Evolutionary conservation across 331 rosid genomes (phyloP), one percentile per base, ranked within the genome.

Genomic region (Malus hybrid): DNA sequence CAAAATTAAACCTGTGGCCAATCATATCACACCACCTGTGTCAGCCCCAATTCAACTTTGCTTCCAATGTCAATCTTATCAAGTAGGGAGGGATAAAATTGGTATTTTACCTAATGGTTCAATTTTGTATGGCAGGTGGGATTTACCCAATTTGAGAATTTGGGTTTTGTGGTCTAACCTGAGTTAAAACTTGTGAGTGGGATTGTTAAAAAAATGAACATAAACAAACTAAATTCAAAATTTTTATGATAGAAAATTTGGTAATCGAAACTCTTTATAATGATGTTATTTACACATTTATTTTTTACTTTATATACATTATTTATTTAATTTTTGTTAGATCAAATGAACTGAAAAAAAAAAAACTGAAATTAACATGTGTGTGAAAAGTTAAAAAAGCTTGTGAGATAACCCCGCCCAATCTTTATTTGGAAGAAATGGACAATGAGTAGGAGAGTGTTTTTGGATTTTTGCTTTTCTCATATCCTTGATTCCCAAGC

Each of bases 381-480:
- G 8, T 1, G 39, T 28, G 39, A 7, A 7, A 34, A 46, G 15
- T 46, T 3, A 9, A 46, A 13, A 46, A 48, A 48, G 39, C 39
- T 48, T 48, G 16, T 48, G 12, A 10, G 53, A 15, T 11, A 48
- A 48, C 16, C 13, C 16, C 22, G 63, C 19, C 53, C 46, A 64
- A 61, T 70, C 48, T 77, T 72, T 61, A 32, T 29, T 44, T 28
- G 67, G 42, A 53, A 68, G 79, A 63, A 67, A 78, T 58, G 42
- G 67, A 64, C 52, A 70, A 68, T 52, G 76, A 74, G 76, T 63
- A 44, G 79, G 57, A 73, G 78, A 83, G 77, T 78, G 72, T 73
- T 44, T 80, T 83, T 90, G 90, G 85, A 86, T 75, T 83, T 83
- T 78, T 79, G 83, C 84, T 72, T 79, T 79, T 58, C 67, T 70